A percentile compares a stretch with the other conserved stretches of the same genome.
Conservation (phyloP, 2,329 filamentous ascomycete species). For the Coniochaeta pulveracea region DNA sequence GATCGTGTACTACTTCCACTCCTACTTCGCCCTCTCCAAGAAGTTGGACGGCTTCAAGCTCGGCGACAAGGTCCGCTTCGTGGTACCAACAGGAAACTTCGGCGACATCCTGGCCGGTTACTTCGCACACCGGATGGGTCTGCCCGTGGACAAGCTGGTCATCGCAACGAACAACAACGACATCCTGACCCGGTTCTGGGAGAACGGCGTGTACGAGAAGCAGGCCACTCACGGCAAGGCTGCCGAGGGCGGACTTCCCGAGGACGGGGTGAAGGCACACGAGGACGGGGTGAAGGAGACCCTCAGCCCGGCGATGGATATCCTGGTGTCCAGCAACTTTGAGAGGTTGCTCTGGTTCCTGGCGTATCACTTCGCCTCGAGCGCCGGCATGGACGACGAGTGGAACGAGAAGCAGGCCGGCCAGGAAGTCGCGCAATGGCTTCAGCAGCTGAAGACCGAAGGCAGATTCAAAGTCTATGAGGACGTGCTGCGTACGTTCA, state of each 20-base stretch:
- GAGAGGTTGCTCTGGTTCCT: constrained; percentile 93
- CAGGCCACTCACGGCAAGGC: constrained; percentile 47
- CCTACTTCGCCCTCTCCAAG: constrained; percentile 73
- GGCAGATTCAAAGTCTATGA: constrained; percentile 75
- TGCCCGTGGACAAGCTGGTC: constrained; percentile 78
- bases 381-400: constrained; percentile 48
- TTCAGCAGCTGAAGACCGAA: constrained; percentile 65
- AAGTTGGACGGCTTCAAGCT: constrained; percentile 48
- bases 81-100: constrained; percentile 94
- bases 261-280: constrained; percentile 52
- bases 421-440: constrained; percentile 68
- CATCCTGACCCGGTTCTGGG: constrained; percentile 92
- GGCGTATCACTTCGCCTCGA: constrained; percentile 57
- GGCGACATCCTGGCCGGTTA: constrained; percentile 89
- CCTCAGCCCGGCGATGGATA: constrained; percentile 92
- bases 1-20: constrained; percentile 93
- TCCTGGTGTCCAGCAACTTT: constrained; percentile 92
- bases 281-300: constrained; percentile 79
- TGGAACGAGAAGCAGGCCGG: constrained; percentile 61
- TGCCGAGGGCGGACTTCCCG: constrained; percentile 51
- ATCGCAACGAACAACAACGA: constrained; percentile 97
- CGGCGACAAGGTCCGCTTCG: constrained; percentile 65
- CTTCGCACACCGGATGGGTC: constrained; percentile 50
- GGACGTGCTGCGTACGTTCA: constrained; percentile 60
- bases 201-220: constrained; percentile 83